Conservation (phyloP, 495 filamentous ascomycete genomes). For the Aspergillus ostianus region DNA sequence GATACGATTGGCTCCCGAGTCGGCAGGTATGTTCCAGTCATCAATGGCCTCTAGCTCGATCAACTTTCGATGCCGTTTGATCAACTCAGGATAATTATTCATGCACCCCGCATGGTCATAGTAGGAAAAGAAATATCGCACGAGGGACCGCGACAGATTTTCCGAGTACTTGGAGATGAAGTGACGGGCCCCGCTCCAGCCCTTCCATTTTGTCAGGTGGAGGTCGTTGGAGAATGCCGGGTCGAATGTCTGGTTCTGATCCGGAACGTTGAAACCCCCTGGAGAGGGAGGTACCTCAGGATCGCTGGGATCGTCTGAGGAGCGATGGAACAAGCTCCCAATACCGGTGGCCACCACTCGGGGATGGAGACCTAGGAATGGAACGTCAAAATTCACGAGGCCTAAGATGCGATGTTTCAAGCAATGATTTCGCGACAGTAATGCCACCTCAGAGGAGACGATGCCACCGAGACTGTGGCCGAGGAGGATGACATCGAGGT, state of each 20-base stretch:
- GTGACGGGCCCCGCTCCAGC: conserved; percentile 64
- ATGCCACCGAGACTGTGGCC: conserved; percentile 93
- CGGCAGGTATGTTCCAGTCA: conserved; percentile 8
- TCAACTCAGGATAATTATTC: conserved; percentile 70
- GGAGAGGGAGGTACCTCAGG: conserved; percentile 2
- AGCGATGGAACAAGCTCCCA: conserved; percentile 68
- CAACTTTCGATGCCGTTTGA: conserved; percentile 63
- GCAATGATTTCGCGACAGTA: conserved; percentile 44
- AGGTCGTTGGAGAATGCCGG: conserved; percentile 73
- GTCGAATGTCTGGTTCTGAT: conserved; percentile 48
- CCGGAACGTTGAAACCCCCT: conserved; percentile 15
- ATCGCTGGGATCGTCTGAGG: conserved; percentile 33
- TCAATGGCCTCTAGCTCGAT: conserved; percentile 67
- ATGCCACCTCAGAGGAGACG: conserved; percentile 72
- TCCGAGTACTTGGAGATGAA: conserved; percentile 80
- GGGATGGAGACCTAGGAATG: conserved; percentile 86
- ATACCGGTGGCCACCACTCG: conserved; percentile 80
- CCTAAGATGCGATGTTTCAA: conserved; percentile 75
- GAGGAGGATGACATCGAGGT: conserved; percentile 77
- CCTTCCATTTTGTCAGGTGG: conserved; percentile 58
- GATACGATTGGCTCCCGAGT: conserved; percentile 45
- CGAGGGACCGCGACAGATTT: conserved; percentile 64
- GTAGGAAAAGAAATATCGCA: conserved; percentile 72
- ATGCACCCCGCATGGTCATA: conserved; percentile 79
- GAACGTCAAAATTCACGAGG: conserved; percentile 80